Evolutionary conservation across 2,329 filamentous ascomycete genomes (phyloP).

Genomic region (Diaporthe ilicicola): DNA sequence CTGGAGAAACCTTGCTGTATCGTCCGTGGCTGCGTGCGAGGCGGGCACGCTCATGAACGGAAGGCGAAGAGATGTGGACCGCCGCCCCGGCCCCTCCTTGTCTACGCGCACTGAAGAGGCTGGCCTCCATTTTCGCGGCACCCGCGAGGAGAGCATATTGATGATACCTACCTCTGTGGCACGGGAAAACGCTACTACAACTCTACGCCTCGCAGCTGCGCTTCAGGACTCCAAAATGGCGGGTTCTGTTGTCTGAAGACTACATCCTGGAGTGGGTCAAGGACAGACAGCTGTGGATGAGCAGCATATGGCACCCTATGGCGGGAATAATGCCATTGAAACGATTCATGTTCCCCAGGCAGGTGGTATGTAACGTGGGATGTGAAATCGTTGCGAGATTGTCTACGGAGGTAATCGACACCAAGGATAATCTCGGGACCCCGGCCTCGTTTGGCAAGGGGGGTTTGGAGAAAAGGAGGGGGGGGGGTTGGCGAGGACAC

Average conservation of each 20-base stretch:
- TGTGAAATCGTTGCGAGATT: not conserved
- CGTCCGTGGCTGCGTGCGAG: not conserved
- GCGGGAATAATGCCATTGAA: not conserved
- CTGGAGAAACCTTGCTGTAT: not conserved
- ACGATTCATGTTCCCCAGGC: not conserved
- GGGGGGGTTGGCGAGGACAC: too few species aligned
- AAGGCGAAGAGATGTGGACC: not conserved
- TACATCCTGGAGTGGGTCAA: too few species aligned
- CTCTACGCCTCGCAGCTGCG: not conserved
- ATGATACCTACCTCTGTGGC: not conserved
- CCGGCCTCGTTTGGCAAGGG: too few species aligned
- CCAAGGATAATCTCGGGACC: too few species aligned
- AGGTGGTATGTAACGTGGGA: not conserved
- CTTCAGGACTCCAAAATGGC: not conserved
- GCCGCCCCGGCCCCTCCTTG: too few species aligned
- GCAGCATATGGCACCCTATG: too few species aligned
- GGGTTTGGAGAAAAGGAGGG: too few species aligned
- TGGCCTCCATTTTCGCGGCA: not conserved
- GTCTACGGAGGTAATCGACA: not conserved
- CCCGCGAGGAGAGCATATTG: not conserved
- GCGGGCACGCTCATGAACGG: not conserved
- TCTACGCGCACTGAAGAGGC: not conserved
- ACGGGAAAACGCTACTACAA: not conserved
- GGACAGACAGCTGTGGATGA: not conserved
- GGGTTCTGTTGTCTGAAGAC: not conserved